phyloP scores from a whole-genome alignment of 768 basidiomycete genomes.

The Tricholoma hemisulphureum region DNA sequence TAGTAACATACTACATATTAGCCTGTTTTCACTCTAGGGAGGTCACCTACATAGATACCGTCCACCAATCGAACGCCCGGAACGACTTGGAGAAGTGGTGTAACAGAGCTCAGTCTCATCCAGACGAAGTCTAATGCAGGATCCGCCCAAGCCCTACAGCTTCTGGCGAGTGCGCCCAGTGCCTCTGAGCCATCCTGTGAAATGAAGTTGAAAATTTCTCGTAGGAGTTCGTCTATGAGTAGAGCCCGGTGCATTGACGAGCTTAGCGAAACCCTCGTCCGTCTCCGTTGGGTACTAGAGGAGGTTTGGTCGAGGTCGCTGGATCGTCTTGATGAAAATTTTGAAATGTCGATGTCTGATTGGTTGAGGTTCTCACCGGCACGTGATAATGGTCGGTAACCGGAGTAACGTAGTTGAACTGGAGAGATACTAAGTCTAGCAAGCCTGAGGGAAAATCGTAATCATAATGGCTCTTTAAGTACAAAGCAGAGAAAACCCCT shows the following conservation, averaged over 20 bases:
- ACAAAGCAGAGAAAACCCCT: too few species aligned
- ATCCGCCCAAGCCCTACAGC: constrained; percentile 46
- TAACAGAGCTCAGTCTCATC: constrained; percentile 39
- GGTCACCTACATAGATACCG: constrained; percentile 34
- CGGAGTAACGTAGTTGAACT: too few species aligned
- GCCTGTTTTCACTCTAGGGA: too few species aligned
- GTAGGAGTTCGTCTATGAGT: constrained; percentile 50
- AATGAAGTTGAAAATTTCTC: constrained; percentile 37
- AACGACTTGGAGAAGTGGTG: constrained; percentile 41
- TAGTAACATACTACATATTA: not conserved
- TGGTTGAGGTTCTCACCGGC: not conserved
- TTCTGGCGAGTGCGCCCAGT: constrained; percentile 38
- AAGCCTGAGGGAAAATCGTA: too few species aligned
- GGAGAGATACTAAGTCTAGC: too few species aligned
- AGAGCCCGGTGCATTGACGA: constrained; percentile 42
- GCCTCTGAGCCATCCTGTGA: constrained; percentile 26
- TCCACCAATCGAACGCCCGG: constrained; percentile 26
- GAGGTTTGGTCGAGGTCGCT: not conserved
- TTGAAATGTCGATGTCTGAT: not conserved
- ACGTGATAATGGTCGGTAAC: too few species aligned
- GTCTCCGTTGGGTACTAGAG: not conserved
- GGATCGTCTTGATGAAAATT: not conserved
- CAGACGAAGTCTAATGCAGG: constrained; percentile 49
- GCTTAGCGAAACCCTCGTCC: not conserved
- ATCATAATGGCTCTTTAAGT: too few species aligned